Conservation (phyloP, 306 rosid species). For the Inga leiocalycina region DNA sequence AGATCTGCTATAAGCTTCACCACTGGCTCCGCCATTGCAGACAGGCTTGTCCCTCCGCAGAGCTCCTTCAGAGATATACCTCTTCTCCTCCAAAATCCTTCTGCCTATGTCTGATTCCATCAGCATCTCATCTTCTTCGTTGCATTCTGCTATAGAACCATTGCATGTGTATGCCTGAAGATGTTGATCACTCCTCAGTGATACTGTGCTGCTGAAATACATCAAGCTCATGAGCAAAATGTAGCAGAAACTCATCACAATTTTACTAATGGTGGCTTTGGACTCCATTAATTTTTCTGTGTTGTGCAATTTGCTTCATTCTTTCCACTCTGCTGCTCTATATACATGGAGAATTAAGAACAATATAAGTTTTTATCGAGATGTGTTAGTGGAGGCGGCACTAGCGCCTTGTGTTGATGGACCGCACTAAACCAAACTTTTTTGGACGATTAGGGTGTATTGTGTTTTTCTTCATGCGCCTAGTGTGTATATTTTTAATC, state of each 20-base stretch:
- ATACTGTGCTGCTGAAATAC: conserved; percentile 31
- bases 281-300: conserved; percentile 29
- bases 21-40: conserved; percentile 57
- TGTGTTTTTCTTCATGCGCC: neutral
- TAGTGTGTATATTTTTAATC: neutral
- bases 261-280: conserved; percentile 43
- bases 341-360: neutral
- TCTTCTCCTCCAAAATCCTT: conserved; percentile 57
- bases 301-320: neutral
- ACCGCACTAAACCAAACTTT: conserved; percentile 62
- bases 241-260: conserved; percentile 37
- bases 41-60: conserved; percentile 61
- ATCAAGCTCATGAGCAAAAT: conserved; percentile 38
- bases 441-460: conserved; percentile 10
- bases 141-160: conserved; percentile 80
- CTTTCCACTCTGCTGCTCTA: conserved; percentile 28
- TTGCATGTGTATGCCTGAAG: conserved; percentile 45
- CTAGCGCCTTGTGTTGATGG: conserved; percentile 45
- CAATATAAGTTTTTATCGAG: neutral
- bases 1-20: conserved; percentile 67
- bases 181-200: neutral
- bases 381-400: conserved; percentile 55
- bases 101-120: conserved; percentile 84
- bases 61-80: conserved; percentile 68
- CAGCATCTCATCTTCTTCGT: conserved; percentile 53